Percentiles rank a stretch among this genome's conserved stretches.
These are phyloP conservation scores for Pseudoturritis turrita DNA, from an alignment of 345 rosid genomes.

Conservation along the genomic window DNA sequence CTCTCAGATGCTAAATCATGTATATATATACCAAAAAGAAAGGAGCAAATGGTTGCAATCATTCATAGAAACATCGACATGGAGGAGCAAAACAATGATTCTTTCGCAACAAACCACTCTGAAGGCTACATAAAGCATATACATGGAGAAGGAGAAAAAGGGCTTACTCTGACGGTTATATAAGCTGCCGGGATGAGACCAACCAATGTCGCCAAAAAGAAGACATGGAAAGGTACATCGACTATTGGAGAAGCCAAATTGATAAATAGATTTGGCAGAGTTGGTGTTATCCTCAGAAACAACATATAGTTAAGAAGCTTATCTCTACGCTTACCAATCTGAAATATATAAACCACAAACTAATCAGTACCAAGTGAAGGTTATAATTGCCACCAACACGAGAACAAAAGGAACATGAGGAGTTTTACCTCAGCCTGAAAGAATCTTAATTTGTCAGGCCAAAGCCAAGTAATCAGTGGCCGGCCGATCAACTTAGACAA, in stretches of 20 bases:
- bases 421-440: slow-evolving; percentile 84
- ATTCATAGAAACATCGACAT: too few species aligned
- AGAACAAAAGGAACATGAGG: background rate
- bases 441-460: slow-evolving; percentile 94
- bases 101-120: too few species aligned
- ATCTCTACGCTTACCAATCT: slow-evolving; percentile 88
- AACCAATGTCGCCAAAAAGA: slow-evolving; percentile 83
- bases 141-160: background rate
- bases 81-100: too few species aligned
- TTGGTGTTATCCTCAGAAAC: slow-evolving; percentile 90
- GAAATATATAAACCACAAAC: slow-evolving; percentile 14
- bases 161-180: slow-evolving; percentile 83
- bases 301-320: slow-evolving; percentile 96
- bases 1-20: background rate
- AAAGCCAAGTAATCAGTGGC: slow-evolving; percentile 87
- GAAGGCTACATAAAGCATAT: too few species aligned
- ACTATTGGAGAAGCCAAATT: slow-evolving; percentile 97
- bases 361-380: background rate
- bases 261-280: slow-evolving; percentile 93
- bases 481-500: slow-evolving; percentile 89
- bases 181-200: slow-evolving; percentile 94
- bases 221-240: slow-evolving; percentile 91
- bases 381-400: background rate
- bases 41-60: background rate
- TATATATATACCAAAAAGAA: background rate